A percentile compares a stretch with the other conserved stretches of the same genome.
phyloP scores from a whole-genome alignment of 495 filamentous ascomycete species.

The Neurospora sp. region DNA sequence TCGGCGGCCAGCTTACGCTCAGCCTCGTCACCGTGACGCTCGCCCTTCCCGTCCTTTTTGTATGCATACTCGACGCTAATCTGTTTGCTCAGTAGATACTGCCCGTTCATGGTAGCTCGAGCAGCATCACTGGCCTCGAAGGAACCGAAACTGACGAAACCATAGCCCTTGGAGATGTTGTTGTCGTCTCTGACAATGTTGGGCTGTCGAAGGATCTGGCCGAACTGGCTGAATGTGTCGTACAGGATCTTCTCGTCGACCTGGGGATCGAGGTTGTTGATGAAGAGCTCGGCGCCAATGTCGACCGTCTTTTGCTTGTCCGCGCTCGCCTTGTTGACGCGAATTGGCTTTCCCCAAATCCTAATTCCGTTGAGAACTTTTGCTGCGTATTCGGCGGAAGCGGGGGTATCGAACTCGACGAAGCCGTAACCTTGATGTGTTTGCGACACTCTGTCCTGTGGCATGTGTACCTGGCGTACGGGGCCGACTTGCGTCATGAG shows the following conservation, averaged over 20 bases:
- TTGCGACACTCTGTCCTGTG: constrained; percentile 94
- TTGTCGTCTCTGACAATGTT: constrained; percentile 93
- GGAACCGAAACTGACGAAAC: constrained; percentile 87
- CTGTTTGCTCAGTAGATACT: constrained; percentile 94
- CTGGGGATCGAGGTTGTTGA: constrained; percentile 91
- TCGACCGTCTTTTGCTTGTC: constrained; percentile 96
- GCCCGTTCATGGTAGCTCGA: constrained; percentile 86
- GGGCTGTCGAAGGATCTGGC: constrained; percentile 67
- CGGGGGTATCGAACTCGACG: constrained; percentile 92
- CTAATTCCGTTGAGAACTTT: constrained; percentile 95
- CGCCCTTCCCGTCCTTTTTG: constrained; percentile 98
- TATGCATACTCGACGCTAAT: constrained; percentile 96
- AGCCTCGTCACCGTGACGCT: constrained; percentile 89
- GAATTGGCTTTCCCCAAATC: constrained; percentile 86
- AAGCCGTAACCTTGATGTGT: constrained; percentile 98
- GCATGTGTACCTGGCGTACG: constrained; percentile 94
- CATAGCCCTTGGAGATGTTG: constrained; percentile 89
- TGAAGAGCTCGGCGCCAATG: constrained; percentile 93
- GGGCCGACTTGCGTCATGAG: constrained; percentile 95
- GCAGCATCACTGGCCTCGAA: constrained; percentile 95
- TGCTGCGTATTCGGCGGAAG: constrained; percentile 94
- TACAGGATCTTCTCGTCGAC: constrained; percentile 95
- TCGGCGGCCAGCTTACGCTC: constrained; percentile 88
- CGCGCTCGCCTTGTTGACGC: constrained; percentile 83
- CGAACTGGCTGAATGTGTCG: constrained; percentile 94